phyloP scores from a whole-genome alignment of 108 stramenopile species.

The Skeletonema menzelii region DNA sequence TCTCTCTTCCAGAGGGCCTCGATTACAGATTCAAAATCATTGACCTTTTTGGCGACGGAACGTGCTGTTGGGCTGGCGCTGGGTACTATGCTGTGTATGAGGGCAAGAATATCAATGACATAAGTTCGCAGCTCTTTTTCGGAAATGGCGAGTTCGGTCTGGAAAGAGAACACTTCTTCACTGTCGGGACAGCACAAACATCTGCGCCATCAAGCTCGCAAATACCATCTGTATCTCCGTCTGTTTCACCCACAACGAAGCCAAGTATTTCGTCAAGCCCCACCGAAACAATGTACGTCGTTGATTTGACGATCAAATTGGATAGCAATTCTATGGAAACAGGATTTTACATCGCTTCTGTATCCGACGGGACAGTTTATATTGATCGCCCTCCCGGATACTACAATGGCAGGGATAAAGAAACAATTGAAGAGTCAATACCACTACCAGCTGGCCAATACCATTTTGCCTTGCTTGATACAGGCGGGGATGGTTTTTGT shows the following conservation, averaged over 20 bases:
- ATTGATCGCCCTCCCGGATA: slow-evolving; percentile 14
- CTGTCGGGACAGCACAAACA: slow-evolving; percentile 1
- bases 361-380: neutral
- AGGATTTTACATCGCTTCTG: slow-evolving; percentile 1
- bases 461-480: slow-evolving; percentile 3
- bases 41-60: slow-evolving; percentile 28
- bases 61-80: slow-evolving; percentile 28
- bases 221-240: slow-evolving; percentile 1
- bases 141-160: slow-evolving; percentile 25
- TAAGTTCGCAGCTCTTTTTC: slow-evolving; percentile 10
- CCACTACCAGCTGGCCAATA: slow-evolving; percentile 7
- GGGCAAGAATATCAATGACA: slow-evolving; percentile 13
- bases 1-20: slow-evolving; percentile 6
- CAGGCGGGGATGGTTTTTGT: slow-evolving; percentile 17
- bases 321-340: neutral
- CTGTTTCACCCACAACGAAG: slow-evolving; percentile 5
- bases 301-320: slow-evolving; percentile 8
- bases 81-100: slow-evolving; percentile 19
- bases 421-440: slow-evolving; percentile 11
- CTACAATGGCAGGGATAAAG: slow-evolving; percentile 1
- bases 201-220: neutral
- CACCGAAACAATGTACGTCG: neutral
- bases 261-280: slow-evolving; percentile 6
- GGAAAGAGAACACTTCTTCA: slow-evolving; percentile 15
- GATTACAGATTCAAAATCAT: slow-evolving; percentile 16